Evolutionary conservation across 495 filamentous ascomycete species (phyloP).

Genomic region (Neurospora discreta): DNA sequence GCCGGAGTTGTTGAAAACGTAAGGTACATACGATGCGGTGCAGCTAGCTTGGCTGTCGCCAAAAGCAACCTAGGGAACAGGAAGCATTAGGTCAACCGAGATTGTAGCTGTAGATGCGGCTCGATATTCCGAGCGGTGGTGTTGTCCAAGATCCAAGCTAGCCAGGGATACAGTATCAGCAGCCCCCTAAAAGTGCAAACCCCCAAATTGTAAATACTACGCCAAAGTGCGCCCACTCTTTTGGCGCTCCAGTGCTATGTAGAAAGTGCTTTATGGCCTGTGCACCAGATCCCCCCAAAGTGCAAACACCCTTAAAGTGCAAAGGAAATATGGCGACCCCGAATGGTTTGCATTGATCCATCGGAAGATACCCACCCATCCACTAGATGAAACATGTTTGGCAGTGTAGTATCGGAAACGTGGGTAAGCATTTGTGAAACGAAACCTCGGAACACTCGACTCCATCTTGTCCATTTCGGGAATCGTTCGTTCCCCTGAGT

Average conservation of each 20-base stretch:
- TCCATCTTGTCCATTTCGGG: background rate
- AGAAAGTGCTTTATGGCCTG: too few species aligned
- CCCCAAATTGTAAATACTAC: too few species aligned
- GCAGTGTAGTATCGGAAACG: background rate
- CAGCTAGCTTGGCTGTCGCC: background rate
- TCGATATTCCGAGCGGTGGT: background rate
- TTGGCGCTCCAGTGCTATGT: too few species aligned
- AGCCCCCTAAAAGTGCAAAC: too few species aligned
- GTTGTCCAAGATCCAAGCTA: background rate
- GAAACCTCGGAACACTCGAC: background rate
- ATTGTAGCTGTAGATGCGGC: background rate
- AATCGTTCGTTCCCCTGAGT: background rate
- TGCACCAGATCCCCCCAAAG: too few species aligned
- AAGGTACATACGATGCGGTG: background rate
- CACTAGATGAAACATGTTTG: background rate
- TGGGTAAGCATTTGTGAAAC: background rate
- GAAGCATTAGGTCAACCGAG: background rate
- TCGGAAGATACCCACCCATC: background rate
- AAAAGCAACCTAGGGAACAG: background rate
- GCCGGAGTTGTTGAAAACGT: background rate
- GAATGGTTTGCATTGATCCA: too few species aligned
- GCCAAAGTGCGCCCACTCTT: too few species aligned
- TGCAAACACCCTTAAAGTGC: too few species aligned
- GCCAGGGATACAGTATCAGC: background rate
- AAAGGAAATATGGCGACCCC: too few species aligned